These are phyloP conservation scores for Penicillium bialowiezense DNA, from an alignment of 495 filamentous ascomycete species.

Conservation along the genomic window DNA sequence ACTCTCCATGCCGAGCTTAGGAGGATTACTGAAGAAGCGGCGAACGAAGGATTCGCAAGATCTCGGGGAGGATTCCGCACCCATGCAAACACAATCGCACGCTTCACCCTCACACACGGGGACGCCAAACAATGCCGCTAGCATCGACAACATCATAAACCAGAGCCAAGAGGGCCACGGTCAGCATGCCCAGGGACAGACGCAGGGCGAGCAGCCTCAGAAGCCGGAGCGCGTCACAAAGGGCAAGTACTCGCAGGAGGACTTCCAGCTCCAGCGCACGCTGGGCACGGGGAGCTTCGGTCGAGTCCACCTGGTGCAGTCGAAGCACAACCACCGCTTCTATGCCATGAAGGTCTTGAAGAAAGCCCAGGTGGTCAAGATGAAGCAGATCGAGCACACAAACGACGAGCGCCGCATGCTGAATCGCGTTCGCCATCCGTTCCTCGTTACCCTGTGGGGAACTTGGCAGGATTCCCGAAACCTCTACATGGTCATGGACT, in stretches of 20 bases:
- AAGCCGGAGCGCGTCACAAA: conserved; percentile 68
- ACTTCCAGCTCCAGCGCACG: conserved; percentile 86
- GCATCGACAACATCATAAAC: conserved; percentile 45
- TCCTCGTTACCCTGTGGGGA: conserved; percentile 96
- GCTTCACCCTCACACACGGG: conserved; percentile 30
- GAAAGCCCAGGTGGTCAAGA: conserved; percentile 97
- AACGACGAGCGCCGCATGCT: conserved; percentile 97
- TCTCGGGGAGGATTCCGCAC: conserved; percentile 40
- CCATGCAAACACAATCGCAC: conserved; percentile 13
- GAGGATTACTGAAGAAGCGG: conserved; percentile 94
- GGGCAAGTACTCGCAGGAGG: conserved; percentile 92
- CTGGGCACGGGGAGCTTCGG: conserved; percentile 97
- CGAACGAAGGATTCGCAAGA: conserved; percentile 77
- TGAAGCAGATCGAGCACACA: conserved; percentile 99
- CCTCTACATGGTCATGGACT: conserved; percentile 99
- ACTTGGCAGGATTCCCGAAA: conserved; percentile 96
- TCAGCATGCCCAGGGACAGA: conserved; percentile 1
- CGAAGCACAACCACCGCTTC: conserved; percentile 93
- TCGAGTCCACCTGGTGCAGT: conserved; percentile 92
- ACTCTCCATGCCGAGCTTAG: conserved; percentile 47
- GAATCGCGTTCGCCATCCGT: conserved; percentile 91
- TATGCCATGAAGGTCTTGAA: conserved; percentile 98
- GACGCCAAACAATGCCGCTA: conserved; percentile 39
- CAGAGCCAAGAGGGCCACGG: conserved; percentile 13
- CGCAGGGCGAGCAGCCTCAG: conserved; percentile 10